Evolutionary conservation across 208 protist species (phyloP).

Genomic region (Trichomonas vaginalis): DNA sequence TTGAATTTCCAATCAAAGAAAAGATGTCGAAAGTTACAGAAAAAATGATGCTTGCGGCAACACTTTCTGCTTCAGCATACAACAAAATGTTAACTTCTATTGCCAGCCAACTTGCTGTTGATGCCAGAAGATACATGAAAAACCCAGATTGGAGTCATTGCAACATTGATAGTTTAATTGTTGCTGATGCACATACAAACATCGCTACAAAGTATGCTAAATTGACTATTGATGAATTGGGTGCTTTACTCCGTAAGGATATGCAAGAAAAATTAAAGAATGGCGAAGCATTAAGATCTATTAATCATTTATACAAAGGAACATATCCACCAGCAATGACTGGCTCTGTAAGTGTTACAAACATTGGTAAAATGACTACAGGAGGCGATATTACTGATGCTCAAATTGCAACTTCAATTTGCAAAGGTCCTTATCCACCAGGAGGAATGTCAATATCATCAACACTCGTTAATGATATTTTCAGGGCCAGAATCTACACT

Average conservation of each 20-base stretch:
- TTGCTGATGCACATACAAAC: background rate
- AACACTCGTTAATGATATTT: background rate
- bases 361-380: background rate
- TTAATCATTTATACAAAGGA: background rate
- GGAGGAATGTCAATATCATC: background rate
- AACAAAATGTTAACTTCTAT: background rate
- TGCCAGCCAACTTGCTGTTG: background rate
- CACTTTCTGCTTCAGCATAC: background rate
- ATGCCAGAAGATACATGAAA: background rate
- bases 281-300: background rate
- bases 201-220: background rate
- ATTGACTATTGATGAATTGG: background rate
- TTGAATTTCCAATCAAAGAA: background rate
- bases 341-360: background rate
- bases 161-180: background rate
- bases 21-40: background rate
- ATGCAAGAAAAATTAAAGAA: background rate
- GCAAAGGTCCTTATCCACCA: background rate
- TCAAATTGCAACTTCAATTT: background rate
- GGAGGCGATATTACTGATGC: background rate
- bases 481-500: background rate
- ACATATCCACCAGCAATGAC: background rate
- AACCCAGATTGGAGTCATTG: background rate
- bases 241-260: background rate
- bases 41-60: background rate